Evolutionary conservation across 2,329 filamentous ascomycete species (phyloP).

Genomic region (Exutisphaerella laricina): DNA sequence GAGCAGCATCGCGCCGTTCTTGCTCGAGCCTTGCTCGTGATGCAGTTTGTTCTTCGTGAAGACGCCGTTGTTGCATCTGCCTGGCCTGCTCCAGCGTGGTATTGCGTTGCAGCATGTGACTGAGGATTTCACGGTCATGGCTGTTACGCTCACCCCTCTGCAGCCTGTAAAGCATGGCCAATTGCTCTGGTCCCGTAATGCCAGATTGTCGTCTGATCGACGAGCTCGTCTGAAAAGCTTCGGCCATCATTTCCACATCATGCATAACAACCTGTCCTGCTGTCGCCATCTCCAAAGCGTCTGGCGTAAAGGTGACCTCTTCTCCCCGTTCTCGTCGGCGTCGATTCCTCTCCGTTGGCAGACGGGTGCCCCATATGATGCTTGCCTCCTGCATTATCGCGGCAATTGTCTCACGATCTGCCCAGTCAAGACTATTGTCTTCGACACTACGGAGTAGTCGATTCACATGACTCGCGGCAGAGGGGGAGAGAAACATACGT

Average conservation of each 20-base stretch:
- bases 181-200: conserved; percentile 20
- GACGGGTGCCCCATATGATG: conserved; percentile 14
- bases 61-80: conserved; percentile 17
- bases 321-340: conserved; percentile 17
- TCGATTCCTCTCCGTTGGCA: conserved; percentile 20
- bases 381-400: conserved; percentile 5
- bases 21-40: conserved; percentile 7
- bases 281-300: conserved; percentile 12
- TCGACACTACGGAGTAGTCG: conserved; percentile 6
- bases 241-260: conserved; percentile 30
- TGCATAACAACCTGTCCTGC: conserved; percentile 14
- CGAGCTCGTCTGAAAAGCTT: conserved; percentile 28
- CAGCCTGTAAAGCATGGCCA: conserved; percentile 27
- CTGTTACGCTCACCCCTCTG: conserved; percentile 23
- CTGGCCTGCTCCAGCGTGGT: conserved; percentile 16
- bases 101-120: conserved; percentile 22
- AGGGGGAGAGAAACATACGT: not conserved
- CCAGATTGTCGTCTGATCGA: conserved; percentile 21
- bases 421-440: conserved; percentile 8
- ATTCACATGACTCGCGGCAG: not conserved
- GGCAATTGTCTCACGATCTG: conserved; percentile 12
- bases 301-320: conserved; percentile 12
- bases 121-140: conserved; percentile 21
- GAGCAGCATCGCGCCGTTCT: conserved; percentile 19
- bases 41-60: conserved; percentile 3